Evolutionary conservation across 371 early-diverging fungal genomes (phyloP), one percentile per base, ranked within the genome.

Genomic region (Mucor racemosus): DNA sequence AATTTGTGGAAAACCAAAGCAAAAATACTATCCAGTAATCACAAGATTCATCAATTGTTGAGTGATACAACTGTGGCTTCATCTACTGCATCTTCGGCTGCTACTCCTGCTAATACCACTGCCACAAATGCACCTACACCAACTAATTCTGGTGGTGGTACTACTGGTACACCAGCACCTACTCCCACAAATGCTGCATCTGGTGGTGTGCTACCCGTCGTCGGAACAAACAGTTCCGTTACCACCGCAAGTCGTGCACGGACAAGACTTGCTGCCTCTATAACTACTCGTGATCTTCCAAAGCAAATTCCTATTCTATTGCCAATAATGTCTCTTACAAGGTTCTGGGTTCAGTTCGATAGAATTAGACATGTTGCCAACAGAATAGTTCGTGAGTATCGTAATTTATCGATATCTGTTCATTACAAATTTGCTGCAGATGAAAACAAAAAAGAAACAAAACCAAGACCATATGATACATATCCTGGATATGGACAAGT

Each of bases 331-430:
- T 70, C 78, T 5, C 67, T 77, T 65, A 72, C 74, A 13, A 67
- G 73, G 53, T 81, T 81, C 26, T 77, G 81, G 77, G 75, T 77
- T 1, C 72, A 81, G 9, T 78, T 80, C 60, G 80, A 84, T 58
- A 65, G 81, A 15, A 74, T 81, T 14, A 71, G 81, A 19, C 76
- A 75, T 38, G 70, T 73, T 5, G 73, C 81, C 7, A 65, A 81
- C 44, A 63, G 67, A 17, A 63, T 62, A 1, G 48, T 79, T 8
- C 72, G 68, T 31, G 79, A 79, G 5, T 66, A 80, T 14, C 39
- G 71, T 42, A 70, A 72, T 26, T 48, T 80, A 34, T 61, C 69
- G 34, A 58, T 80, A 19, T 62, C 76, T 3, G 72, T 75, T 4
- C 84, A 84, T 62, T 84, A 72, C 56, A 72, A 77, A 31, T 64